Conservation (phyloP, 2,329 filamentous ascomycete genomes). For the Reticulascus tulasneorum region DNA sequence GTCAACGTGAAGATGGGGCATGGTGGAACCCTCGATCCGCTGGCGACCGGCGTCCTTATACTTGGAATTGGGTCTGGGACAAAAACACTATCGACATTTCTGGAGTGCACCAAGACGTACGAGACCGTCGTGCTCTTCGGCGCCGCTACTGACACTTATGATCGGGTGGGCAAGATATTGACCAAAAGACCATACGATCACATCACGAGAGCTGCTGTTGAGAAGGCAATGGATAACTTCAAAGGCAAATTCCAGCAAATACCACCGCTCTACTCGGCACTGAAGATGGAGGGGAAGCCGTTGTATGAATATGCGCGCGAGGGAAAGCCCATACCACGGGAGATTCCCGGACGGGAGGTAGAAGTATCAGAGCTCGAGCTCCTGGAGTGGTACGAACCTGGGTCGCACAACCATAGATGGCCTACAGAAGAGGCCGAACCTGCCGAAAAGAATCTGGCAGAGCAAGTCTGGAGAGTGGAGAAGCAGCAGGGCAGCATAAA, state of each 20-base stretch:
- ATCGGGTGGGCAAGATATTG: conserved; percentile 79
- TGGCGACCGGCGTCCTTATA: conserved; percentile 90
- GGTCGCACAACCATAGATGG: conserved; percentile 74
- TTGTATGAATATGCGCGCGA: conserved; percentile 94
- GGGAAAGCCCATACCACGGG: conserved; percentile 78
- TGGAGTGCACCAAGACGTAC: conserved; percentile 89
- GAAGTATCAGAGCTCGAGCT: conserved; percentile 75
- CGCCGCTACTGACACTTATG: conserved; percentile 88
- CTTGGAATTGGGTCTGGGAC: conserved; percentile 84
- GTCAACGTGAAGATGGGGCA: conserved; percentile 89
- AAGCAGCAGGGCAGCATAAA: conserved; percentile 48
- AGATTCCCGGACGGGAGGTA: conserved; percentile 78
- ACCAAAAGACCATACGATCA: conserved; percentile 72
- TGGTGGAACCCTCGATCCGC: conserved; percentile 89
- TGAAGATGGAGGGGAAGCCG: conserved; percentile 90
- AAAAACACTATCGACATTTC: conserved; percentile 73
- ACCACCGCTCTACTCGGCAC: conserved; percentile 86
- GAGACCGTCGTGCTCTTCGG: conserved; percentile 88
- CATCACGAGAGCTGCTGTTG: conserved; percentile 73
- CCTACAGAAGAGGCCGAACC: conserved; percentile 73
- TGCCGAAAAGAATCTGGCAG: conserved; percentile 71
- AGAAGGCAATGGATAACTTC: conserved; percentile 71
- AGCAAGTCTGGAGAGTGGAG: conserved; percentile 64
- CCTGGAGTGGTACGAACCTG: conserved; percentile 79
- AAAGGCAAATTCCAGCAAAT: conserved; percentile 82